These are phyloP conservation scores for Euphorbia lathyris DNA, from an alignment of 345 rosid genomes.

Conservation along the genomic window DNA sequence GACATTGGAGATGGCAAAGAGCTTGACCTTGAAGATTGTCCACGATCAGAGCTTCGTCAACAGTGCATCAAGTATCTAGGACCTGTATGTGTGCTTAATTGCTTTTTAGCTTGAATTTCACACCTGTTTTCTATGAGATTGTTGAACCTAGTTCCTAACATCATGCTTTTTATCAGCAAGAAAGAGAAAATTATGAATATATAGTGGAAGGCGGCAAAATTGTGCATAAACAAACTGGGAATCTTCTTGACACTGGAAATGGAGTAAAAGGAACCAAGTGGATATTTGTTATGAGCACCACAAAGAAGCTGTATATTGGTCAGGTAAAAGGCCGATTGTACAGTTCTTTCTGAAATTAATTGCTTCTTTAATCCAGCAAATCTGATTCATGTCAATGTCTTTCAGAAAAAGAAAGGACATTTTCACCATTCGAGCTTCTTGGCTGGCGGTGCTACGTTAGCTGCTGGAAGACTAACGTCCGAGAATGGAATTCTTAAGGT, in stretches of 20 bases:
- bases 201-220: constrained; percentile 56
- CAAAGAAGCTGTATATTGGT: constrained; percentile 68
- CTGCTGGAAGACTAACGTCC: constrained; percentile 77
- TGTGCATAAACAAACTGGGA: constrained; percentile 53
- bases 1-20: constrained; percentile 88
- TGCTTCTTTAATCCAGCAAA: not conserved
- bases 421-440: constrained; percentile 96
- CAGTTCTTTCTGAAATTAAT: not conserved
- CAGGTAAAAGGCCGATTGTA: constrained; percentile 39
- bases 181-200: constrained; percentile 77
- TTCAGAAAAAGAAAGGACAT: constrained; percentile 86
- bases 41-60: constrained; percentile 61
- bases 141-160: constrained; percentile 11
- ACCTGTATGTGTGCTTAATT: constrained; percentile 52
- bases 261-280: constrained; percentile 52
- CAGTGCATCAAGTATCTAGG: constrained; percentile 90
- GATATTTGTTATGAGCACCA: constrained; percentile 90
- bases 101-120: not conserved
- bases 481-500: constrained; percentile 79
- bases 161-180: constrained; percentile 54
- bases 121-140: not conserved
- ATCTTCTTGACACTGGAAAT: constrained; percentile 48
- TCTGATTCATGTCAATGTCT: not conserved
- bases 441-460: constrained; percentile 92
- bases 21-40: constrained; percentile 57